Percentiles rank a stretch among this genome's conserved stretches.
Conservation (phyloP, 2,329 filamentous ascomycete species). For the Fusarium armeniacum region DNA sequence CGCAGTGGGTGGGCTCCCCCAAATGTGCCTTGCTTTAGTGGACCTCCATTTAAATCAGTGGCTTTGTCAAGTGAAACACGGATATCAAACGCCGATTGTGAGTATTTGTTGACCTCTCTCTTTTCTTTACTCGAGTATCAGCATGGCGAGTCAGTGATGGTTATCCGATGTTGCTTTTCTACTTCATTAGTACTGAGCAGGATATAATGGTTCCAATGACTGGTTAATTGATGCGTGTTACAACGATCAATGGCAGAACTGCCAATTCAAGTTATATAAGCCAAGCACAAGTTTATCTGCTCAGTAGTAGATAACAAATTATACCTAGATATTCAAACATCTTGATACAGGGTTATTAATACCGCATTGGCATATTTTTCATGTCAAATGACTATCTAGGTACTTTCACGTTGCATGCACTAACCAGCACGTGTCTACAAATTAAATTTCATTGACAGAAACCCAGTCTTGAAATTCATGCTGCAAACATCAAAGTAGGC, state of each 20-base stretch:
- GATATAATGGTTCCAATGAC: neutral
- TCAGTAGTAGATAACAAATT: neutral
- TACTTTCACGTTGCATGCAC: neutral
- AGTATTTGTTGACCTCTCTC: neutral
- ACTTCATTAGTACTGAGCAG: no score
- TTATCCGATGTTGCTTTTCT: neutral
- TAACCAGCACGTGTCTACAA: constrained; percentile 1
- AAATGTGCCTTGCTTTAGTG: constrained; percentile 27
- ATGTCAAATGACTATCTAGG: constrained; percentile 2
- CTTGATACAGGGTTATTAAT: constrained; percentile 1
- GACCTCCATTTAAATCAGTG: constrained; percentile 8
- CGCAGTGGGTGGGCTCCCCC: constrained; percentile 19
- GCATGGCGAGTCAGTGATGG: neutral
- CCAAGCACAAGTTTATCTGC: neutral
- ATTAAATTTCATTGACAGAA: constrained; percentile 1
- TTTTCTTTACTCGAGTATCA: neutral
- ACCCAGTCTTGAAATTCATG: neutral
- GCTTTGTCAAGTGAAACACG: neutral
- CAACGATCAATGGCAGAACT: neutral
- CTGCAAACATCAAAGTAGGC: neutral
- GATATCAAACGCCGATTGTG: neutral
- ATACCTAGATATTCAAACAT: neutral
- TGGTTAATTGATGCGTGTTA: neutral
- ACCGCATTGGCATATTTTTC: constrained; percentile 9
- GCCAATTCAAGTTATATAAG: neutral